These are phyloP conservation scores for Diaporthe capsici DNA, from an alignment of 2,329 filamentous ascomycete genomes.

Conservation along the genomic window DNA sequence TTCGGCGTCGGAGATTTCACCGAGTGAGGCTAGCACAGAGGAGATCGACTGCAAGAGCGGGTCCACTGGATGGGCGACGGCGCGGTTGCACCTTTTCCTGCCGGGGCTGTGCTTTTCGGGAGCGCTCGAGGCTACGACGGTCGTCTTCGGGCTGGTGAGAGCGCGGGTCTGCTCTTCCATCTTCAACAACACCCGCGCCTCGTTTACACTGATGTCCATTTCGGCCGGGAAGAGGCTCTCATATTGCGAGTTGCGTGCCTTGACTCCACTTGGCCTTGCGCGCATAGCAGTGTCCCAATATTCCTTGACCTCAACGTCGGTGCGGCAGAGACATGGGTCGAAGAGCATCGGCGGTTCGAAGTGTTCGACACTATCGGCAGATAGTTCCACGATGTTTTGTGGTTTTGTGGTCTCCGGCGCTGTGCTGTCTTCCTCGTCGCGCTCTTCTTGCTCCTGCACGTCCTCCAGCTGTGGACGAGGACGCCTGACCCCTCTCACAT, in stretches of 20 bases:
- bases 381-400: neutral
- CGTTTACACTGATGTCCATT: neutral
- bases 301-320: neutral
- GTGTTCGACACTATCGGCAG: neutral
- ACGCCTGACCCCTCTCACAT: neutral
- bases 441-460: neutral
- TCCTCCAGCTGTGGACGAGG: neutral
- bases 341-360: neutral
- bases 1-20: neutral
- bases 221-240: neutral
- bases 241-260: no score
- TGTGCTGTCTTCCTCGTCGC: neutral
- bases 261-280: neutral
- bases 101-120: neutral
- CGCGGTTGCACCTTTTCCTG: neutral
- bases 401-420: neutral
- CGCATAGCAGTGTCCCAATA: slow-evolving; percentile 17
- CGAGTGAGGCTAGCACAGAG: slow-evolving; percentile 5
- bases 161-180: neutral
- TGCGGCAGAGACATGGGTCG: slow-evolving; percentile 7
- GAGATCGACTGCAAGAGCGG: slow-evolving; percentile 4
- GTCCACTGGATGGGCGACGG: neutral
- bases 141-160: neutral
- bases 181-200: neutral
- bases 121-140: no score